These are phyloP conservation scores for Eucalyptus globulus DNA, from an alignment of 345 rosid genomes.

Conservation along the genomic window DNA sequence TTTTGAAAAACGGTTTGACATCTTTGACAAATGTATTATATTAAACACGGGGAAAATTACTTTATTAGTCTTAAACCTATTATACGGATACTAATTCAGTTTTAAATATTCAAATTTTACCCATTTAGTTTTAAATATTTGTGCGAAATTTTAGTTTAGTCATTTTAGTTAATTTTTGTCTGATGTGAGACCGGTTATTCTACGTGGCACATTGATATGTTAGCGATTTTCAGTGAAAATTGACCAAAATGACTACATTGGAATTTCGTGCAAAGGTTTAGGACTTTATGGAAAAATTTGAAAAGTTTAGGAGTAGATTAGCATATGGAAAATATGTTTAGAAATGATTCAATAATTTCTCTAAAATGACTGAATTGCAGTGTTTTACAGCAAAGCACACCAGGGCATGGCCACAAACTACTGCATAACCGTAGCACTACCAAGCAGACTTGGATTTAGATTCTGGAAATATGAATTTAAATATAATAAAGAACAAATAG, in stretches of 20 bases:
- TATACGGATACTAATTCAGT: rapidly evolving
- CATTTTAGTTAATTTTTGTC: not conserved
- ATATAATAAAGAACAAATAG: not conserved
- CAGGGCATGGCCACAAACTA: not conserved
- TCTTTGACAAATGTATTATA: not conserved
- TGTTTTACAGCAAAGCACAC: not conserved
- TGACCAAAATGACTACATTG: not conserved
- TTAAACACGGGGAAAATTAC: not conserved
- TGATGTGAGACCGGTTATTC: rapidly evolving
- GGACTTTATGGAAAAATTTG: not conserved
- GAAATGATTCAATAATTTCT: not conserved
- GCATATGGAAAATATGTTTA: not conserved
- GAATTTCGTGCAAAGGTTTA: not conserved
- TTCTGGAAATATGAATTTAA: not conserved
- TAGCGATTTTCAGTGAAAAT: rapidly evolving
- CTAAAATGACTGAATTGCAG: not conserved
- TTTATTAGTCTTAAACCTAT: rapidly evolving
- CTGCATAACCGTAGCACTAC: not conserved
- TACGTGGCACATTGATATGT: not conserved
- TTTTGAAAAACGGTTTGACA: not conserved
- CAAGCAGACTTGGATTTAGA: not conserved
- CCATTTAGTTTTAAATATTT: rapidly evolving
- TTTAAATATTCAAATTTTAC: not conserved
- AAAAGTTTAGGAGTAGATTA: not conserved
- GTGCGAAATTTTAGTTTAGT: not conserved